Percentiles rank a stretch among this genome's conserved stretches.
phyloP scores from a whole-genome alignment of 2,329 filamentous ascomycete species.

The Endoconidiophora polonica region DNA sequence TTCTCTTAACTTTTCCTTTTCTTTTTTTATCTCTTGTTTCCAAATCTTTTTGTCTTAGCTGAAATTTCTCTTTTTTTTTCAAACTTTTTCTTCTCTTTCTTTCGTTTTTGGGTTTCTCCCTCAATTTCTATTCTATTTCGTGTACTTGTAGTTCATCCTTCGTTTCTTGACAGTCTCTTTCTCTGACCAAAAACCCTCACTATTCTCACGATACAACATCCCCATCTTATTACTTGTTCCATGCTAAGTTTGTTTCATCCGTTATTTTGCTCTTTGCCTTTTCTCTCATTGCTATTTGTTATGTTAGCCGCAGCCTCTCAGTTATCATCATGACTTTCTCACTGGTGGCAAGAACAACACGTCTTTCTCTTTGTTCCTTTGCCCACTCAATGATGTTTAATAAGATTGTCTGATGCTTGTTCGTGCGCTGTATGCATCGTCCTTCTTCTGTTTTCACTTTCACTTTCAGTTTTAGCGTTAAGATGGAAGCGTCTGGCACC shows the following conservation, averaged over 20 bases:
- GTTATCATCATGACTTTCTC: too few relatives aligned
- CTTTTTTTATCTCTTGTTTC: constrained; percentile 6
- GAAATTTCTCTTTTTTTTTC: constrained; percentile 8
- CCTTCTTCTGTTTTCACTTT: background rate
- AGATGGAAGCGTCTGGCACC: background rate
- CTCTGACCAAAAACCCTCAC: background rate
- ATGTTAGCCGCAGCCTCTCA: background rate
- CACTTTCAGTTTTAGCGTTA: background rate
- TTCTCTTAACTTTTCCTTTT: constrained; percentile 8
- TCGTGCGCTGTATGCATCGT: too few relatives aligned
- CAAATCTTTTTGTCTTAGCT: constrained; percentile 3
- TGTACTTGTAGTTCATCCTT: background rate
- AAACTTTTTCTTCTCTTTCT: background rate
- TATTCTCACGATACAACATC: background rate
- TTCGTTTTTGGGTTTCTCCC: background rate
- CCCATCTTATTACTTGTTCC: background rate
- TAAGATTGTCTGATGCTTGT: background rate
- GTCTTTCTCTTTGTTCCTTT: too few relatives aligned
- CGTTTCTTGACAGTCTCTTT: background rate
- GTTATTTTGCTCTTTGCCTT: background rate
- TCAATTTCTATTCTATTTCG: too few relatives aligned
- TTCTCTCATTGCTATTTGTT: background rate
- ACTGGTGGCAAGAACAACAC: too few relatives aligned
- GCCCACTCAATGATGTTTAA: background rate
- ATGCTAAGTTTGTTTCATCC: constrained; percentile 1